Evolutionary conservation across 2,329 filamentous ascomycete genomes (phyloP), one percentile per base, ranked within the genome.

Genomic region (Tricladium varicosporioides): DNA sequence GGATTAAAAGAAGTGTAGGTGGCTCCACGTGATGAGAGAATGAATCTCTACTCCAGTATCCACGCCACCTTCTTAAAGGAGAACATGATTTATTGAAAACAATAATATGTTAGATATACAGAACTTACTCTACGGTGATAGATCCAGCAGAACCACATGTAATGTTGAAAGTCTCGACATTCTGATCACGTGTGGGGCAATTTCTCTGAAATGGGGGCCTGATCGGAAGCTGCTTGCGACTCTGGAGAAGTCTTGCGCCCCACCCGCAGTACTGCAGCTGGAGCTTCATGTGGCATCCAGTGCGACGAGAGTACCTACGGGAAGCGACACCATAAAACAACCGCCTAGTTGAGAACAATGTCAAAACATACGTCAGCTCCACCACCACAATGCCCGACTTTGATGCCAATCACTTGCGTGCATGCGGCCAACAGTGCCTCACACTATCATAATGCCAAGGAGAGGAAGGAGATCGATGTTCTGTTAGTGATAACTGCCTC

Each of bases 41-140:
- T 3, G 22, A 7, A 27, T 27, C 22, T 27, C 22, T 27, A 7
- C 22, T n/a, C 11, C 11, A n/a, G 36, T 40, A 40, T n/a, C n/a
- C n/a, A 40, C 10, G n/a, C 36, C 36, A 4, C 36, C 11, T 2
- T 40, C 10, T 40, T 4, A 40, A 40, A 4, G 11, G 4, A 40
- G 4, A n/a, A 10, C 31, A 43, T 50, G 32, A 48, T 2, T 5
- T 42, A 22, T 32, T 14, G 22, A 13, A 16, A 15, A 9, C 32
- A 11, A 51, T 42, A 11, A 8, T 16, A 3, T 13, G 36, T 16
- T 47, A 44, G 10, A 44, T 32, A 43, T n/a, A 48, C 2, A 45
- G 27, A 5, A 64, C 67, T 50, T 60, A 69, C 67, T 69, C 66
- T 8, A 69, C 54, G 40, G 60, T 64, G 44, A 69, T 62, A 15